Conservation (phyloP, 345 rosid species). For the Anastatica hierochuntica region DNA sequence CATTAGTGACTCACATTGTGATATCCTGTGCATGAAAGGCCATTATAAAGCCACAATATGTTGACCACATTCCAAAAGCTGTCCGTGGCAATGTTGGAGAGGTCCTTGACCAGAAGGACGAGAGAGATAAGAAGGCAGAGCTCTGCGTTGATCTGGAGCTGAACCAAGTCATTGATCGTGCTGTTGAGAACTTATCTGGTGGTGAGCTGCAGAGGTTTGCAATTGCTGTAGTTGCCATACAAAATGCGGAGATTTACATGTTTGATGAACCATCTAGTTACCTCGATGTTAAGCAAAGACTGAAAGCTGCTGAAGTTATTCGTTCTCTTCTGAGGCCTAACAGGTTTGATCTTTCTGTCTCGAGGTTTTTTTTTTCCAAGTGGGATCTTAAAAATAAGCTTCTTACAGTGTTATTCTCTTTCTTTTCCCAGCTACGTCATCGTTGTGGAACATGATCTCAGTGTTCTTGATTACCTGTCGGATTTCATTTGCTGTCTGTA, state of each 20-base stretch:
- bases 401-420: neutral
- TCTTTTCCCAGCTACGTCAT: neutral
- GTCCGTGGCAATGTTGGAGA: neutral
- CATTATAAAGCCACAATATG: neutral
- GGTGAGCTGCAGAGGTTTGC: slow-evolving; percentile 10
- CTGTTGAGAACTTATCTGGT: neutral
- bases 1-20: neutral
- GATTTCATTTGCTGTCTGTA: neutral
- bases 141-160: neutral
- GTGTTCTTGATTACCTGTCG: neutral
- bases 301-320: slow-evolving; percentile 1
- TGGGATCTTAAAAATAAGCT: neutral
- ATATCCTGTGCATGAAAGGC: neutral
- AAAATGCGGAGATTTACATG: neutral
- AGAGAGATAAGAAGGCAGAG: neutral
- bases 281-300: neutral
- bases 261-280: slow-evolving; percentile 5
- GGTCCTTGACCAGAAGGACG: neutral
- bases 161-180: neutral
- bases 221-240: neutral
- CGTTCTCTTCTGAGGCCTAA: slow-evolving; percentile 2
- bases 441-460: slow-evolving; percentile 5
- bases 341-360: neutral
- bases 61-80: neutral
- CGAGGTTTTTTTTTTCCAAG: neutral